Evolutionary conservation across 129 eudicot genomes (phyloP), one percentile per base, ranked within the genome.

Genomic region (Pulicaria dysenterica): DNA sequence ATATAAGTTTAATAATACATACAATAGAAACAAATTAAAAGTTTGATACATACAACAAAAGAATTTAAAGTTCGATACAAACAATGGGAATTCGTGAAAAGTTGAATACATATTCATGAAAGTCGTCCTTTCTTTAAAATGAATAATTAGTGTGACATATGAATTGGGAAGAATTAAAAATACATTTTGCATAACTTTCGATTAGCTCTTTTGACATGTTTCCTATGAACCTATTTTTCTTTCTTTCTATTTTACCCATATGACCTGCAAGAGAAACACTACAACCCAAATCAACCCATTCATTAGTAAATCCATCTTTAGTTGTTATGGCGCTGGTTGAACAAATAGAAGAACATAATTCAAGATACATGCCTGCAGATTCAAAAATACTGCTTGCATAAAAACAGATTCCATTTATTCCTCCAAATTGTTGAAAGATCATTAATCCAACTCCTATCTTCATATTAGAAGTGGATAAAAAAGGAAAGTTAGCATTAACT

Each of bases 381-480:
- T 49, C 90, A 70, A 91, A 91, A 14, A 84, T 92, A 67, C 87
- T 76, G 66, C 87, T 86, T 19, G 88, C 84, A 64, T 91, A 91
- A 81, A 91, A 91, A 68, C 89, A 88, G 8, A 91, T 77, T 19
- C 88, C 95, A 59, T 91, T 91, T 78, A 88, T 86, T 54, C 97
- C 97, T 82, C 87, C 92, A 58, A 88, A 73, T 81, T 91, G 97
- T 77, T 91, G 97, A 78, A 86, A 88, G 12, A 82, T 65, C 97
- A 91, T 91, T 73, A 91, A 58, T 72, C 97, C 97, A 11, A 88
- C 93, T 72, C 89, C 97, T 80, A 91, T 84, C 97, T 91, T 76
- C 73, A 67, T 74, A 67, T 76, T 64, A 44, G 14, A 76, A 75
- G 10, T 64, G 50, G 34, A 44, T 8, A 65, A 46, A 57, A 17